Evolutionary conservation across 495 filamentous ascomycete species (phyloP).

Genomic region (Penicillium paradoxum): DNA sequence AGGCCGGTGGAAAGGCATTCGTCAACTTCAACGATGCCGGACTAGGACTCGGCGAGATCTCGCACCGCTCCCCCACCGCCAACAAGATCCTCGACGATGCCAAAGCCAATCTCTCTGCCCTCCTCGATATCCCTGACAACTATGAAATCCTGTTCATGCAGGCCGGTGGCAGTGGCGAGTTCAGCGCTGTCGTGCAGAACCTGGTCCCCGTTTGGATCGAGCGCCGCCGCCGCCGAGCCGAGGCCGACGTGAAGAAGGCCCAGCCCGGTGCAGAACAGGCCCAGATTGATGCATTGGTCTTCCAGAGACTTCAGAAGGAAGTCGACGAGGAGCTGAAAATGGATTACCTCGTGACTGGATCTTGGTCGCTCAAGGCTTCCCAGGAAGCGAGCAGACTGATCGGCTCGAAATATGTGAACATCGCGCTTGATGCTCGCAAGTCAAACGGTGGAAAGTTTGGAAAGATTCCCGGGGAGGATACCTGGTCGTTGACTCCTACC

Average conservation of each 20-base stretch:
- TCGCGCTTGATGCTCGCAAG: conserved; percentile 66
- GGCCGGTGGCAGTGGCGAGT: conserved; percentile 75
- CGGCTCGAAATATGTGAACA: conserved; percentile 72
- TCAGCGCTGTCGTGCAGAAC: conserved; percentile 77
- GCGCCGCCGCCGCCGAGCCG: conserved; percentile 41
- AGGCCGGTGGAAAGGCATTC: conserved; percentile 66
- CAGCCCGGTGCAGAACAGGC: conserved; percentile 29
- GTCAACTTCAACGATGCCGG: conserved; percentile 79
- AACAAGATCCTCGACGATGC: conserved; percentile 60
- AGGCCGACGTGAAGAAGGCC: conserved; percentile 32
- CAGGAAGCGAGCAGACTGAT: conserved; percentile 76
- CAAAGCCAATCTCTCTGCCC: conserved; percentile 59
- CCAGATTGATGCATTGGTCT: conserved; percentile 48
- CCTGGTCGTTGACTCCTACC: conserved; percentile 70
- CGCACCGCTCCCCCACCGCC: conserved; percentile 78
- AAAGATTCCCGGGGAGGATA: conserved; percentile 66
- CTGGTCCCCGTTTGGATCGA: conserved; percentile 77
- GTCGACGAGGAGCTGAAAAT: conserved; percentile 64
- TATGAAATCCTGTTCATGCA: conserved; percentile 82
- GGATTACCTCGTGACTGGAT: conserved; percentile 87
- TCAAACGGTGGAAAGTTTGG: conserved; percentile 82
- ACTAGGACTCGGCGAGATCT: conserved; percentile 71
- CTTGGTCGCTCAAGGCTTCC: conserved; percentile 88
- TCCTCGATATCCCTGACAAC: conserved; percentile 68
- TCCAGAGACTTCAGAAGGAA: conserved; percentile 54